Percentiles rank a stretch among this genome's conserved stretches.
phyloP scores from a whole-genome alignment of 768 basidiomycete species.

The Pleurotus salmoneostramineus region DNA sequence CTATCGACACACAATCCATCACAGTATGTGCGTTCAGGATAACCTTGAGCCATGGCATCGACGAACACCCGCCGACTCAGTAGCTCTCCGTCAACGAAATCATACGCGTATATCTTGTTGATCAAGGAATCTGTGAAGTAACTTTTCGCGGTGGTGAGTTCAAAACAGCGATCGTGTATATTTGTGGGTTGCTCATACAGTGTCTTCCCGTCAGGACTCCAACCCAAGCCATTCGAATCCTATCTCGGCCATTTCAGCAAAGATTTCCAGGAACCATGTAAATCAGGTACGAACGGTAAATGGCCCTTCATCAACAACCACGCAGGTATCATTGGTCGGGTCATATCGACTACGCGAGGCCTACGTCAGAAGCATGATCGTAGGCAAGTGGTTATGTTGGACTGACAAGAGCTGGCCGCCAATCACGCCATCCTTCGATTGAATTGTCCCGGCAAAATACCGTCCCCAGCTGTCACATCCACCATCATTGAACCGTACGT shows the following conservation, averaged over 20 bases:
- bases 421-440: slow-evolving; percentile 42
- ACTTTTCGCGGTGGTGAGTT: slow-evolving; percentile 33
- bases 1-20: slow-evolving; percentile 67
- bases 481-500: slow-evolving; percentile 68
- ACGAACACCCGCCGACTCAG: slow-evolving; percentile 54
- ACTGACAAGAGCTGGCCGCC: slow-evolving; percentile 48
- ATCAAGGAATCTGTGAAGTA: slow-evolving; percentile 67
- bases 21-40: slow-evolving; percentile 46
- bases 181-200: slow-evolving; percentile 34
- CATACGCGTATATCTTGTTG: slow-evolving; percentile 67
- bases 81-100: slow-evolving; percentile 56
- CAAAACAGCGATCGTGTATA: slow-evolving; percentile 3
- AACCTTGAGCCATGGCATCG: slow-evolving; percentile 51
- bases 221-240: slow-evolving; percentile 66
- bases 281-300: slow-evolving; percentile 49
- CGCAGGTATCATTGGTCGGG: slow-evolving; percentile 41
- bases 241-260: slow-evolving; percentile 16
- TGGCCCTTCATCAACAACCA: slow-evolving; percentile 55
- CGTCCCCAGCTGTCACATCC: slow-evolving; percentile 62
- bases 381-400: not conserved
- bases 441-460: slow-evolving; percentile 65
- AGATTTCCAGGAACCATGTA: slow-evolving; percentile 6
- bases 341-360: slow-evolving; percentile 36
- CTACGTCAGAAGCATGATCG: not conserved
- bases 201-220: slow-evolving; percentile 59